phyloP scores from a whole-genome alignment of 495 filamentous ascomycete genomes.

The Daldinia grandis region DNA sequence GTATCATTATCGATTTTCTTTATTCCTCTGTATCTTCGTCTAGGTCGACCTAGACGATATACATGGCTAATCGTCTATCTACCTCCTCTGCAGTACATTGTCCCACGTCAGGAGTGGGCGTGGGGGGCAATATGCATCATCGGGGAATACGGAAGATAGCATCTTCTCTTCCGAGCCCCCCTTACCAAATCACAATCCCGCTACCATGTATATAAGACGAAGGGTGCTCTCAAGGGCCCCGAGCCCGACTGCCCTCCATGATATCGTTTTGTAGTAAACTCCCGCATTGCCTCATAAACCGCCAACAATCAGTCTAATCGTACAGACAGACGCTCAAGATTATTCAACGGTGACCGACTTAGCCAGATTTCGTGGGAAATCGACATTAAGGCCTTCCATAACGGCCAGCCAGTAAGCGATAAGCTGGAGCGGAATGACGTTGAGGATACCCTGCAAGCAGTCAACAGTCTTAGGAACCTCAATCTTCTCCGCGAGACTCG shows the following conservation, averaged over 20 bases:
- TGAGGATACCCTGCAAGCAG: constrained; percentile 92
- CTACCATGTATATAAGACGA: constrained; percentile 28
- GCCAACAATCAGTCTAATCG: constrained; percentile 18
- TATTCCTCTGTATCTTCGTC: constrained; percentile 23
- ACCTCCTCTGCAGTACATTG: constrained; percentile 21
- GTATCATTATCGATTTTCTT: constrained; percentile 27
- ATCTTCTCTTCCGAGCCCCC: constrained; percentile 9
- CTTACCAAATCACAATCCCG: constrained; percentile 28
- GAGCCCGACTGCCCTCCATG: constrained; percentile 36
- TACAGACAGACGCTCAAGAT: constrained; percentile 39
- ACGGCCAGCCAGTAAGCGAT: constrained; percentile 99
- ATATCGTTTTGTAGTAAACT: constrained; percentile 43
- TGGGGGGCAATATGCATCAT: constrained; percentile 27
- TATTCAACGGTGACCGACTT: constrained; percentile 99
- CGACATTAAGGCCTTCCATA: constrained; percentile 92
- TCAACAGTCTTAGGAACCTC: constrained; percentile 97
- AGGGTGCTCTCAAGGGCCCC: constrained; percentile 37
- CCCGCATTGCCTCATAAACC: constrained; percentile 33
- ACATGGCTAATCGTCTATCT: constrained; percentile 25
- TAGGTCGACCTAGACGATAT: constrained; percentile 25
- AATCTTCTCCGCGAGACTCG: constrained; percentile 91
- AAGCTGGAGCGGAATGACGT: constrained; percentile 96
- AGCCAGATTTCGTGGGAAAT: constrained; percentile 96
- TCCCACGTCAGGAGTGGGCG: constrained; percentile 18
- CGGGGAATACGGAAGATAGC: constrained; percentile 21